A percentile compares a stretch with the other conserved stretches of the same genome.
Evolutionary conservation across 129 eudicot species (phyloP).

Genomic region (Flaveria linearis): DNA sequence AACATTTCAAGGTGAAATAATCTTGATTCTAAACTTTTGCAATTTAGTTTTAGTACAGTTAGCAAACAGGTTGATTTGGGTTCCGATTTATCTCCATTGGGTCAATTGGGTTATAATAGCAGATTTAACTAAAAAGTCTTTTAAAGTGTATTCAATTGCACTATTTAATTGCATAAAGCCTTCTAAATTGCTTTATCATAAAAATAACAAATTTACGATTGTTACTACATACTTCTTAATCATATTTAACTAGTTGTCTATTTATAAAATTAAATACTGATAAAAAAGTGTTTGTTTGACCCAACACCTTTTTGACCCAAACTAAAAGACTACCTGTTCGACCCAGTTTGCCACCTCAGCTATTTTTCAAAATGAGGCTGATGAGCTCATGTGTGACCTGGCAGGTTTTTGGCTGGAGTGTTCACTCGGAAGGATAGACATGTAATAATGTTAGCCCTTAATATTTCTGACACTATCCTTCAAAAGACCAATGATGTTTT

Average conservation of each 20-base stretch:
- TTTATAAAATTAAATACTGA: neutral
- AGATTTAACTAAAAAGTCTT: neutral
- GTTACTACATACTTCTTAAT: neutral
- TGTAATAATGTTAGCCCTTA: slow-evolving; percentile 66
- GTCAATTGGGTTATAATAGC: neutral
- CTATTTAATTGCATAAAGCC: neutral
- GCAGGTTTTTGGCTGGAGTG: slow-evolving; percentile 93
- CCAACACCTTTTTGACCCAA: neutral
- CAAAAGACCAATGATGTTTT: slow-evolving; percentile 55
- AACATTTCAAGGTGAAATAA: slow-evolving; percentile 79
- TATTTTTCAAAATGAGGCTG: neutral
- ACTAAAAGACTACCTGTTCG: neutral
- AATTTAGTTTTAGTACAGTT: neutral
- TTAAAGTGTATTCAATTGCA: neutral
- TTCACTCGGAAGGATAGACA: slow-evolving; percentile 81
- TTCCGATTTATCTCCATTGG: neutral
- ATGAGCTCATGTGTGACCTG: slow-evolving; percentile 8
- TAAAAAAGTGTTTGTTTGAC: neutral
- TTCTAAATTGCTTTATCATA: neutral
- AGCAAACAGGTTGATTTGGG: neutral
- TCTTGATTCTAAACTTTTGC: slow-evolving; percentile 4
- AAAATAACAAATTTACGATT: neutral
- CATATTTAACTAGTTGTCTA: neutral
- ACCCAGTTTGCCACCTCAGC: neutral
- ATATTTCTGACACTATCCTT: slow-evolving; percentile 71